Evolutionary conservation across 2,329 filamentous ascomycete species (phyloP), one percentile per base, ranked within the genome.

Genomic region (Colletotrichum sp.): DNA sequence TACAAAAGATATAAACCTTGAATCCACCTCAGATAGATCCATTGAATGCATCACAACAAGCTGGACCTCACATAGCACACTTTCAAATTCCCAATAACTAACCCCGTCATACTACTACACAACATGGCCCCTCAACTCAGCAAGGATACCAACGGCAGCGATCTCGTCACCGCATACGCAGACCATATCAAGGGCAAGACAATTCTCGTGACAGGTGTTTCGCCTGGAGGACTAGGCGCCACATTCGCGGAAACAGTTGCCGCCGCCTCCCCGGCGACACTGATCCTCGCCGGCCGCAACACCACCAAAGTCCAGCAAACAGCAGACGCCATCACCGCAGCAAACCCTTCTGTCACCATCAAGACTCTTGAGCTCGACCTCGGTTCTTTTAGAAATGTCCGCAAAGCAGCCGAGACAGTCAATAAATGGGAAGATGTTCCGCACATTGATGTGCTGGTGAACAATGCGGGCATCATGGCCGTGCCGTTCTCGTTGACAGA

Each of bases 211-310:
- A 88, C 87, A 0, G 87, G 87, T n/a, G 83, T 87, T 30, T 84
- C 85, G 6, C 84, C 84, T 6, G 81, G 81, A 67, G 81, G 84
- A 28, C 80, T 88, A 16, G 87, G 87, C n/a, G 82, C 82, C 32
- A 72, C 78, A 8, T 87, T 87, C 63, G 81, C 83, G 36, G 72
- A 81, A 16, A 78, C 82, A 52, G 81, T 89, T 57, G 87, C 88
- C 24, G 79, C 83, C 13, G 84, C 84, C 32, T 79, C 83, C 1
- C 87, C 88, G 0, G 77, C 80, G 4, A 79, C 85, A 30, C 85
- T 90, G 71, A 87, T 88, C 67, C 85, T 89, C 30, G 87, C 84
- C 8, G 87, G 87, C 34, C 88, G 89, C 72, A 87, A 82, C 62
- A 68, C 79, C 7, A 68, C 81, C 16, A 90, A 89, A 71, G 76